Percentiles rank a stretch among this genome's conserved stretches.
These are phyloP conservation scores for Aspergillus leporis DNA, from an alignment of 495 filamentous ascomycete species.

Conservation along the genomic window DNA sequence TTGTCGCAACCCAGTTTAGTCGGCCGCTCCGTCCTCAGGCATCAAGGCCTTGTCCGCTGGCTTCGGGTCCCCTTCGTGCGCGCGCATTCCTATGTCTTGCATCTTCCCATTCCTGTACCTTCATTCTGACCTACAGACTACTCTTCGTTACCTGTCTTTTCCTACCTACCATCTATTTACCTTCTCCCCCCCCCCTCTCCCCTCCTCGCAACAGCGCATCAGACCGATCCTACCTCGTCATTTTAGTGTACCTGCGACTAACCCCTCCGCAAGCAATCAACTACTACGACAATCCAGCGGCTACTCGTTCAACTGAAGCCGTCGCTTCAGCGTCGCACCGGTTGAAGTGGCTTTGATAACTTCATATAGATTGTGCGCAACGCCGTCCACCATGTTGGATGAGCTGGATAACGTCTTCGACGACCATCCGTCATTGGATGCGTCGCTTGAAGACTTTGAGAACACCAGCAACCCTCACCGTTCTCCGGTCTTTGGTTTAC, in stretches of 20 bases:
- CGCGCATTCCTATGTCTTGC: slow-evolving; percentile 19
- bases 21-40: slow-evolving; percentile 25
- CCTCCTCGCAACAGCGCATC: slow-evolving; percentile 7
- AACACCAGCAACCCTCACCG: slow-evolving; percentile 50
- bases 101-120: slow-evolving; percentile 9
- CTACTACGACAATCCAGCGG: slow-evolving; percentile 7
- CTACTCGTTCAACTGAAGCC: slow-evolving; percentile 12
- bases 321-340: slow-evolving; percentile 21
- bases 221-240: slow-evolving; percentile 10
- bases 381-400: slow-evolving; percentile 50
- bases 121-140: slow-evolving; percentile 16
- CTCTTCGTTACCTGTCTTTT: slow-evolving; percentile 9
- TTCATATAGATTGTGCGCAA: slow-evolving; percentile 27
- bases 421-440: slow-evolving; percentile 68
- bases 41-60: slow-evolving; percentile 19
- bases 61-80: slow-evolving; percentile 6
- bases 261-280: slow-evolving; percentile 14
- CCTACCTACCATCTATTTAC: slow-evolving; percentile 8
- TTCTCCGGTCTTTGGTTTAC: slow-evolving; percentile 60
- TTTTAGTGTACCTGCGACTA: slow-evolving; percentile 25
- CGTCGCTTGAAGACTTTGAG: slow-evolving; percentile 77
- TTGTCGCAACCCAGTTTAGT: slow-evolving; percentile 20
- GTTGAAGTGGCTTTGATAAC: slow-evolving; percentile 21
- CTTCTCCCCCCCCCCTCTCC: slow-evolving; percentile 4
- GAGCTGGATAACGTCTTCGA: slow-evolving; percentile 58